A percentile compares a stretch with the other conserved stretches of the same genome.
These are phyloP conservation scores for Xylariaceae sp. DNA, from an alignment of 2,329 filamentous ascomycete genomes.

Conservation along the genomic window DNA sequence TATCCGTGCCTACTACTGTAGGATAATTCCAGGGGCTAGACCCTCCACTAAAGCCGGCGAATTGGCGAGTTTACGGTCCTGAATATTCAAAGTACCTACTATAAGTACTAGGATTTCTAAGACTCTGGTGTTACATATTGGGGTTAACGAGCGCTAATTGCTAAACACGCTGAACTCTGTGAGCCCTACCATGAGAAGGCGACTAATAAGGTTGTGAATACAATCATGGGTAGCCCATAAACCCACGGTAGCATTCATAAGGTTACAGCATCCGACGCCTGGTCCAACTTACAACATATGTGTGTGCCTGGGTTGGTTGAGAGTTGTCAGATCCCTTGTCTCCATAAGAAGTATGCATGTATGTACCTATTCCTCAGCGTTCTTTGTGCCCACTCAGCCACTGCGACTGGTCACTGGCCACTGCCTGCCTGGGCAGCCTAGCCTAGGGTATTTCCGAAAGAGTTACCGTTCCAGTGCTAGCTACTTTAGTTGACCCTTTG, in stretches of 20 bases:
- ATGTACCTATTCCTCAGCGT: conserved; percentile 12
- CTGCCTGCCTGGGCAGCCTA: too few relatives aligned
- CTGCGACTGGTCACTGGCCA: too few relatives aligned
- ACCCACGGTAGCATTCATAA: conserved; percentile 2
- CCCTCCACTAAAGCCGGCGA: not conserved
- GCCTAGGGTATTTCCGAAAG: conserved; percentile 28
- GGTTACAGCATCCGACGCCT: conserved; percentile 4
- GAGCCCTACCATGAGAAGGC: not conserved
- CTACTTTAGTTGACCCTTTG: conserved; percentile 13
- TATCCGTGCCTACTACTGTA: too few relatives aligned
- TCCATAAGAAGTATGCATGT: too few relatives aligned
- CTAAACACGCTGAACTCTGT: not conserved
- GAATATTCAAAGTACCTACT: conserved; percentile 9
- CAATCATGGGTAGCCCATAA: not conserved
- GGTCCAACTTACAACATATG: too few relatives aligned
- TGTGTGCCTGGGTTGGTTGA: too few relatives aligned
- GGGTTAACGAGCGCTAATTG: not conserved
- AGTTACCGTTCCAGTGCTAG: conserved; percentile 17
- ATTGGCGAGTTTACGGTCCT: conserved; percentile 1
- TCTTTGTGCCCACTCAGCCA: conserved; percentile 18
- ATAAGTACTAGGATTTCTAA: not conserved
- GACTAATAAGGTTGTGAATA: conserved; percentile 13
- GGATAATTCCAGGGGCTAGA: conserved; percentile 12
- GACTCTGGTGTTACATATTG: not conserved
- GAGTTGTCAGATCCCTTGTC: not conserved